Evolutionary conservation across 164 flowering plant genomes (phyloP).

Genomic region (Litsea cubeba): DNA sequence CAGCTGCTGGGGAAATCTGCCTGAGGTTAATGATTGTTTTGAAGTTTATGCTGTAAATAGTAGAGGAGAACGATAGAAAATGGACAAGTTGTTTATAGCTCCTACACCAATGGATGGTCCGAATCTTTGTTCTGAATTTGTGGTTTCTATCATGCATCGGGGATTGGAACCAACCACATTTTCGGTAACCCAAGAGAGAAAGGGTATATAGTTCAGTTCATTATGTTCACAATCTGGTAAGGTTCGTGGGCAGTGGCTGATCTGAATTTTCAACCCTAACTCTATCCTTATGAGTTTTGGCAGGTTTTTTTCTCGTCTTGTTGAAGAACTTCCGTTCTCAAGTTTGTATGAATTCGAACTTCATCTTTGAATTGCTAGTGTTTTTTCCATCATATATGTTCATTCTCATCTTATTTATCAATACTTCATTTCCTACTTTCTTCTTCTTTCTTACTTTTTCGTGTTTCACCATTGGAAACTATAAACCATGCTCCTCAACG

Average conservation of each 20-base stretch:
- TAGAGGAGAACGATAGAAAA: slow-evolving; percentile 6
- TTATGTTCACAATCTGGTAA: not conserved
- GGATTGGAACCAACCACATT: not conserved
- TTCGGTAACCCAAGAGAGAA: not conserved
- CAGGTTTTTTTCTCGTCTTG: not conserved
- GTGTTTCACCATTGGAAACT: not conserved
- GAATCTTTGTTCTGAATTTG: slow-evolving; percentile 2
- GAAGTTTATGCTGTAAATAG: slow-evolving; percentile 16
- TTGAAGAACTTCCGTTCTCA: not conserved
- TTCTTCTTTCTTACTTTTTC: not conserved
- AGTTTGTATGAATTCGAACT: slow-evolving; percentile 1
- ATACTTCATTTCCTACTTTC: no score
- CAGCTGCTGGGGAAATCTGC: not conserved
- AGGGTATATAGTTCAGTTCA: not conserved
- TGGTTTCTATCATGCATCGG: not conserved
- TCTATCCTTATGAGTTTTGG: slow-evolving; percentile 2
- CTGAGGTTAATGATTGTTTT: not conserved
- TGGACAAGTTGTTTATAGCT: slow-evolving; percentile 8
- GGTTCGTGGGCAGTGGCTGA: slow-evolving; percentile 2
- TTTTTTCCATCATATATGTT: not conserved
- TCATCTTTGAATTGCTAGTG: not conserved
- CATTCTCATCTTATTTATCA: not conserved
- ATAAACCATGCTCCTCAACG: not conserved
- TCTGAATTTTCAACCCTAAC: not conserved
- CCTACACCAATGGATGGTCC: slow-evolving; percentile 2